Evolutionary conservation across 768 basidiomycete species (phyloP).

Genomic region (Pholiota microspora): DNA sequence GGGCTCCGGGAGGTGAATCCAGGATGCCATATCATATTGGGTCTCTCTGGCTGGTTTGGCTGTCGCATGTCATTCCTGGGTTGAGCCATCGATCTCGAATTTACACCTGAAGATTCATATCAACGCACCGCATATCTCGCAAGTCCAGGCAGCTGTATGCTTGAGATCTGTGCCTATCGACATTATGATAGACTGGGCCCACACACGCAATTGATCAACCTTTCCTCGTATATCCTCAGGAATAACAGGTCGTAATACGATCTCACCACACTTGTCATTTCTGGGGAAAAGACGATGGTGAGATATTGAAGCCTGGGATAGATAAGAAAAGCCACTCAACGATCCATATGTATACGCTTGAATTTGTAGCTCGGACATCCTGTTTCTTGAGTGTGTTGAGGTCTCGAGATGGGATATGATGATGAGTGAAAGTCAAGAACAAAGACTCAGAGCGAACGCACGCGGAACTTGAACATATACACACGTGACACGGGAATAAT

Average conservation of each 20-base stretch:
- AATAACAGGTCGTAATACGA: not conserved
- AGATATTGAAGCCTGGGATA: not conserved
- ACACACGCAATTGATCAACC: not conserved
- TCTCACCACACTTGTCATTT: not conserved
- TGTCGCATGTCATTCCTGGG: not conserved
- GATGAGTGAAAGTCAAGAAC: no score
- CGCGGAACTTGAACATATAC: no score
- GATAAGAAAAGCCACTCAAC: not conserved
- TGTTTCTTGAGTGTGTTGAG: no score
- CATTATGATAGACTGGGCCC: not conserved
- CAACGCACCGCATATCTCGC: not conserved
- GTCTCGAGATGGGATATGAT: not conserved
- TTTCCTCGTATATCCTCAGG: not conserved
- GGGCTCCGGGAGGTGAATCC: slow-evolving; percentile 8
- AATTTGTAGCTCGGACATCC: not conserved
- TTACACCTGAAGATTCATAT: not conserved
- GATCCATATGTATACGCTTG: not conserved
- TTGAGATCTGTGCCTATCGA: not conserved
- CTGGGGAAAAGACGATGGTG: not conserved
- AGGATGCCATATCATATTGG: slow-evolving; percentile 7
- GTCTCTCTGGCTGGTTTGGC: slow-evolving; percentile 12
- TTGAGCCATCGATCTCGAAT: not conserved
- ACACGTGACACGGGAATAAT: no score
- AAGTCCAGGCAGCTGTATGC: not conserved
- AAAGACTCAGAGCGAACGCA: no score